phyloP scores from a whole-genome alignment of 23 red algal genomes.

The Gracilaria gracilis region DNA sequence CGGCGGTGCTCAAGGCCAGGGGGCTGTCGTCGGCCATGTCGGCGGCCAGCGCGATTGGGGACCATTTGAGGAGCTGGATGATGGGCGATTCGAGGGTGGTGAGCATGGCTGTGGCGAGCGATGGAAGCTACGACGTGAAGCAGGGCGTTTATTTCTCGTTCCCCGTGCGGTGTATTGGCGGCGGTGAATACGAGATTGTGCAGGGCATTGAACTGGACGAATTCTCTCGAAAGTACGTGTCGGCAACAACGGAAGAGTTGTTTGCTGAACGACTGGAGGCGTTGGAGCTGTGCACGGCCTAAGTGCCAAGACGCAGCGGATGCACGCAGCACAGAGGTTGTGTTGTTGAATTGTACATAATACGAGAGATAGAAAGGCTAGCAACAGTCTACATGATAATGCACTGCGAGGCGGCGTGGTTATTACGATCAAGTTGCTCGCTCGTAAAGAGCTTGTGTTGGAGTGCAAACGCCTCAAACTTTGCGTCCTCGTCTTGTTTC shows the following conservation, averaged over 20 bases:
- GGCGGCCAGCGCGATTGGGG: constrained; percentile 87
- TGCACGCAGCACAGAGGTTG: too few relatives aligned
- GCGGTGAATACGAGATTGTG: constrained; percentile 86
- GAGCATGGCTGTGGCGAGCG: constrained; percentile 83
- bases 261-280: constrained; percentile 83
- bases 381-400: constrained; percentile 59
- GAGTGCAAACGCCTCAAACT: constrained; percentile 80
- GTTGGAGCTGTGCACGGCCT: neutral
- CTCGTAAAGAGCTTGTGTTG: constrained; percentile 67
- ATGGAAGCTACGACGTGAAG: constrained; percentile 88
- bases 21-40: constrained; percentile 92
- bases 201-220: constrained; percentile 80
- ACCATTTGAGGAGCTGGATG: constrained; percentile 93
- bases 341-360: too few relatives aligned
- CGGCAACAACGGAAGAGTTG: constrained; percentile 83
- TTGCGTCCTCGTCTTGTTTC: constrained; percentile 80
- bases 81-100: constrained; percentile 71
- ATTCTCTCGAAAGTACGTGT: constrained; percentile 88
- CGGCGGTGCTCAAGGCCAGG: constrained; percentile 84
- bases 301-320: too few relatives aligned
- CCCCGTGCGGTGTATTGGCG: constrained; percentile 78
- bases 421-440: constrained; percentile 44
- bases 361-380: too few relatives aligned
- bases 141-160: constrained; percentile 86
- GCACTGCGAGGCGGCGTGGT: constrained; percentile 34